Base-by-base conservation (phyloP, 1,284 basidiomycete genomes). In the Cutaneotrichosporon cutaneum region DNA sequence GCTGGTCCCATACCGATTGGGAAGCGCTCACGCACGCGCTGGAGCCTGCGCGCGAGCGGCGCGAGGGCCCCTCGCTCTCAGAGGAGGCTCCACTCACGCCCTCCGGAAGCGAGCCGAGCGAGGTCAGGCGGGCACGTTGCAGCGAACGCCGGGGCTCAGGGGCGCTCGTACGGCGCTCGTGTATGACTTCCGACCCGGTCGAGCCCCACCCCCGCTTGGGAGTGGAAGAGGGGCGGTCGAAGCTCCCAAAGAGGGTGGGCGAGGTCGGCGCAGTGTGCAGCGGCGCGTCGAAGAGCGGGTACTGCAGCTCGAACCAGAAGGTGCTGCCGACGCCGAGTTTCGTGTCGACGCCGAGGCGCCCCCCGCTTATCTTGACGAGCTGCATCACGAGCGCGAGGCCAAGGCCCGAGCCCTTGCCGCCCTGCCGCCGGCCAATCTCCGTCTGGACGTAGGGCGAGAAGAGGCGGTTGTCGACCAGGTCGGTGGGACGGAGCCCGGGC, bases 301-400 rank as follows among this genome's bases (percentile, higher is more conserved):
- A 59, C 14, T 50, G 63, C 14, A 54, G 48, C 57, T 58, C 56
- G 13, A 56, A 59, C 78, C 78, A 80, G 69, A 80, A 80, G 62
- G 72, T 74, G 3, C 69, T 71, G 4, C 82, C 79, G 54, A 79
- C 68, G 13, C 63, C 66, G 21, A 72, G 64, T 56, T 79, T 69
- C 16, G 72, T 76, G 33, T 80, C 75, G 5, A 82, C 81, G 55
- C 92, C 90, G 11, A 93, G 81, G 24, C 90, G 84, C 7, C 92
- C 92, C 10, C 88, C 87, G 58, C 85, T 88, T 35, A 92, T 82
- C 77, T 89, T 90, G 66, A 95, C 89, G 61, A 95, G 94, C 73
- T 92, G 90, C 44, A 90, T 83, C n/a, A 94, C 90, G 22, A 94
- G 84, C 2, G 91, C 91, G 22, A 94, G 77, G 14, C 92, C 92